Evolutionary conservation across 1,284 basidiomycete species (phyloP).

Genomic region (Apiotrichum akiyoshidainum): DNA sequence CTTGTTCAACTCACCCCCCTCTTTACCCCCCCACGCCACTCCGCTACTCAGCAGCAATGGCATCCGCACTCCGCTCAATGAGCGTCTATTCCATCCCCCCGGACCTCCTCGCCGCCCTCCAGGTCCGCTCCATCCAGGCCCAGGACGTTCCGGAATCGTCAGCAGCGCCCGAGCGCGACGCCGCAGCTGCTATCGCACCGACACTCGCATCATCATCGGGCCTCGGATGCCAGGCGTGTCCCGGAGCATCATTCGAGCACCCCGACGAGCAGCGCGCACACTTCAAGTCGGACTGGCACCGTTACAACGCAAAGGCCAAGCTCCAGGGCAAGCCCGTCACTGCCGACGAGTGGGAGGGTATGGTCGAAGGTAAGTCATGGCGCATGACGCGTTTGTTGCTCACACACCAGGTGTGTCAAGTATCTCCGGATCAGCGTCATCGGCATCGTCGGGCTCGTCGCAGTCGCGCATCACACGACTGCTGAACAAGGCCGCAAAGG

Average conservation of each 20-base stretch:
- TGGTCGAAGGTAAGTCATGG: constrained; percentile 67
- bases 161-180: too few species aligned
- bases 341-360: constrained; percentile 67
- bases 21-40: background rate
- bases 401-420: constrained; percentile 68
- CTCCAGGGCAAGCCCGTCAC: constrained; percentile 61
- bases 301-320: constrained; percentile 88
- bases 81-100: constrained; percentile 62
- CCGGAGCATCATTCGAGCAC: constrained; percentile 65
- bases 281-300: constrained; percentile 95
- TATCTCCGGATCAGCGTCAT: constrained; percentile 79
- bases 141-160: background rate
- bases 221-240: constrained; percentile 70
- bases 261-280: constrained; percentile 81
- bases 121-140: constrained; percentile 55
- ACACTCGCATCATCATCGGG: constrained; percentile 30
- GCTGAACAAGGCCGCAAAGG: constrained; percentile 55
- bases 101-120: constrained; percentile 66
- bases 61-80: constrained; percentile 20
- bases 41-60: background rate
- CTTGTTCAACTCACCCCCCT: too few species aligned
- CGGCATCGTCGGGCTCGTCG: constrained; percentile 56
- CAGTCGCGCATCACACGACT: constrained; percentile 58
- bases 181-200: background rate
- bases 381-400: background rate